Evolutionary conservation across 2,329 filamentous ascomycete genomes (phyloP), one percentile per base, ranked within the genome.

Genomic region (Pseudocercospora pini-densiflorae): DNA sequence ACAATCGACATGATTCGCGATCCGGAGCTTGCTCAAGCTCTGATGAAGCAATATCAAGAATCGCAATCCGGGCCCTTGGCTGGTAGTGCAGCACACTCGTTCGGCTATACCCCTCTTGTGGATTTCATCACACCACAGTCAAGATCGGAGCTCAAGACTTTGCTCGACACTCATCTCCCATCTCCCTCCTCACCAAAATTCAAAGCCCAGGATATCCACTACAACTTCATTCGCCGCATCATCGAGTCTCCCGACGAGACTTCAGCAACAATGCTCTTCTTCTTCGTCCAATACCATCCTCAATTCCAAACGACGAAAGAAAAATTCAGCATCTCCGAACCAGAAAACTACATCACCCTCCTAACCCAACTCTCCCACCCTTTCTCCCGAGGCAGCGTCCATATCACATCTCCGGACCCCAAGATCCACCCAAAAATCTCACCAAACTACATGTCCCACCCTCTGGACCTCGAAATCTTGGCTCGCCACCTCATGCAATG

Each of bases 311-410:
- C 24, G 21, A 24, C 31, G 8, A 57, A 47, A 24, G 47, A 57
- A 12, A 58, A 58, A 47, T 45, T 58, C 49, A 19, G 49, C 10
- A 55, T 63, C 29, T 8, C 14, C 43, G 62, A 58, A 82, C 0
- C 54, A 19, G 62, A 55, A n/a, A 66, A 66, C 81, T 85, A 86
- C 75, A 78, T 87, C 62, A 89, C 86, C 0, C 83, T 89, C 2
- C 85, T 90, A 58, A 83, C 85, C 7, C 82, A 84, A 62, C 77
- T 86, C 14, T 74, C 85, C 6, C 81, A 83, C 49, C 72, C 73
- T 5, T 63, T 74, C n/a, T 69, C 69, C 5, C 71, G 72, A 10
- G 74, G 74, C 16, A 70, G 53, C 21, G 64, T 71, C 1, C 74
- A 77, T 63, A 73, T 77, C 63, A 67, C 66, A 31, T 65, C 61